These are phyloP conservation scores for Hortiboletus flavorubellus DNA, from an alignment of 768 basidiomycete genomes.

Conservation along the genomic window DNA sequence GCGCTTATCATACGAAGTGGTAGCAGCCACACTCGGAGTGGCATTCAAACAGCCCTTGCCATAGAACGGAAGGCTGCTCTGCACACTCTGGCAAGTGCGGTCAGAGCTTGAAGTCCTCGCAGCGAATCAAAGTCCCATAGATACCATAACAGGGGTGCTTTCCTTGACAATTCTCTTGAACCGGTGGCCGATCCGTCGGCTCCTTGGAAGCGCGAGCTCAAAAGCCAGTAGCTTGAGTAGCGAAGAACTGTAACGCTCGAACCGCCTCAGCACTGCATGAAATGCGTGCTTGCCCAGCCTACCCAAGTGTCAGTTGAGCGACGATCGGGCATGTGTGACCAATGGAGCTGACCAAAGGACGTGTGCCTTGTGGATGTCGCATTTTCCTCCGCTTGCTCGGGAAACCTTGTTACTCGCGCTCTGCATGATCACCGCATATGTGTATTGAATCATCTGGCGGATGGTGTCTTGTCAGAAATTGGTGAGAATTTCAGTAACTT, in stretches of 20 bases:
- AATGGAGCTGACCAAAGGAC: conserved; percentile 56
- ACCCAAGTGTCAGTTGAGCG: conserved; percentile 1
- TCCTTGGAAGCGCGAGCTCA: conserved; percentile 47
- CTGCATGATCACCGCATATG: conserved; percentile 48
- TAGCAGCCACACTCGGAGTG: too few species aligned
- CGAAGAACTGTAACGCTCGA: conserved; percentile 42
- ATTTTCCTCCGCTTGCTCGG: conserved; percentile 35
- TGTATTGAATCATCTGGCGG: conserved; percentile 55
- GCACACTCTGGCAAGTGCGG: too few species aligned
- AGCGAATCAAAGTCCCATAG: conserved; percentile 18
- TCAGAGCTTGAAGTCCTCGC: neutral
- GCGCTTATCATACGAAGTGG: neutral
- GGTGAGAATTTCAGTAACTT: neutral
- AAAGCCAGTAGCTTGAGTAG: conserved; percentile 48
- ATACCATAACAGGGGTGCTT: conserved; percentile 18
- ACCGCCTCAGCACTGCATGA: conserved; percentile 56
- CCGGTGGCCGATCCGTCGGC: conserved; percentile 39
- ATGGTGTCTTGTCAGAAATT: conserved; percentile 49
- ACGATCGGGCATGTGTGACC: neutral
- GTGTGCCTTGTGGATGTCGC: conserved; percentile 45
- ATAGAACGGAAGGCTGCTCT: too few species aligned
- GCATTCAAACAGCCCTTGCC: too few species aligned
- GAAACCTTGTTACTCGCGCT: conserved; percentile 43
- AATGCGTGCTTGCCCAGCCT: conserved; percentile 88
- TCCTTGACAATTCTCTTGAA: conserved; percentile 46